Percentiles rank a stretch among this genome's conserved stretches.
phyloP scores from a whole-genome alignment of 305 asterid species.

The Fraxinus sp. region DNA sequence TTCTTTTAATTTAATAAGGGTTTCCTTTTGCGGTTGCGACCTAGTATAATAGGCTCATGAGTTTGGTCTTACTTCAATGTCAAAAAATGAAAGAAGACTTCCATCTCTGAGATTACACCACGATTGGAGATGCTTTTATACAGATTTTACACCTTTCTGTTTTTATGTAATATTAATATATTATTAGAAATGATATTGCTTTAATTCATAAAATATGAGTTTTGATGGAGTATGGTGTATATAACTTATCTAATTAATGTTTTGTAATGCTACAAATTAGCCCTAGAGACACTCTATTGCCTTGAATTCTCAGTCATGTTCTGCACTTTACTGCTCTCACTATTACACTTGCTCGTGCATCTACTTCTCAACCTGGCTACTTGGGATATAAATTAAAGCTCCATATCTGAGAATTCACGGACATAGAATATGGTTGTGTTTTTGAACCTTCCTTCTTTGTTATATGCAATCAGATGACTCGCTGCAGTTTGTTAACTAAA shows the following conservation, averaged over 20 bases:
- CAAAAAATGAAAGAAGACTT: too few species aligned
- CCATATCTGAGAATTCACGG: not conserved
- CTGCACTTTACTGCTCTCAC: not conserved
- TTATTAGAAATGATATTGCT: not conserved
- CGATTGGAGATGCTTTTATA: too few species aligned
- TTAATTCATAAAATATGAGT: not conserved
- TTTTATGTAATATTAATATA: too few species aligned
- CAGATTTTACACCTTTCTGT: too few species aligned
- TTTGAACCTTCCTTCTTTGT: not conserved
- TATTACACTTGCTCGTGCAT: not conserved
- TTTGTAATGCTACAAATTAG: not conserved
- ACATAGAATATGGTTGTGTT: not conserved
- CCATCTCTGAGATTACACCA: too few species aligned
- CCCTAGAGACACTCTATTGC: not conserved
- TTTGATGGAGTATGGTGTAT: not conserved
- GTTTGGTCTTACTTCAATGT: too few species aligned
- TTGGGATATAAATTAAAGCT: not conserved
- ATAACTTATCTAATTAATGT: not conserved
- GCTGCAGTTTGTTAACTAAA: not conserved
- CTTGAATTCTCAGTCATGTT: not conserved
- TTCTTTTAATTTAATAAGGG: too few species aligned
- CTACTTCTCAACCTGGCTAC: not conserved
- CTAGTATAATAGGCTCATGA: too few species aligned
- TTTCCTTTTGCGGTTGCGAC: too few species aligned
- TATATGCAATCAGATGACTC: not conserved